Percentiles rank a stretch among this genome's conserved stretches.
Evolutionary conservation across 805 yeast genomes (phyloP).

Genomic region (Pichia thaimueangensis): DNA sequence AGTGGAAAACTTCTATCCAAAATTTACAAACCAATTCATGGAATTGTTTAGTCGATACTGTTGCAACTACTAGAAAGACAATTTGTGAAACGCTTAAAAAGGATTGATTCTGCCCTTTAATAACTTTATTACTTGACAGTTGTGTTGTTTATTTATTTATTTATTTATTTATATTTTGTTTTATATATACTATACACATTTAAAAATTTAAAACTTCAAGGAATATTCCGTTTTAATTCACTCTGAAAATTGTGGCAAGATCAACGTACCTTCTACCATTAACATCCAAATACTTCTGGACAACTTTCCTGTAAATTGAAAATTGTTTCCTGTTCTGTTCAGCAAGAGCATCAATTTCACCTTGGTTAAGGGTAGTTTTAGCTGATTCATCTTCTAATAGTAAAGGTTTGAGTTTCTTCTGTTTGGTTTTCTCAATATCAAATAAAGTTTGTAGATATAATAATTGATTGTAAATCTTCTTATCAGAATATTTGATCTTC

Average conservation of each 20-base stretch:
- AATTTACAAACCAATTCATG: constrained; percentile 7
- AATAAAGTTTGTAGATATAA: constrained; percentile 72
- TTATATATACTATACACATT: no score
- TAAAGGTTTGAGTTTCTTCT: constrained; percentile 47
- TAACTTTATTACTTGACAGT: no score
- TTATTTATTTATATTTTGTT: not conserved
- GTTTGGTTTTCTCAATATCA: constrained; percentile 73
- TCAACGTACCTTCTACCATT: constrained; percentile 89
- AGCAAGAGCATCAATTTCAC: constrained; percentile 64
- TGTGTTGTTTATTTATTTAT: not conserved
- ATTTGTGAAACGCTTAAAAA: not conserved
- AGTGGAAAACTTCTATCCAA: not conserved
- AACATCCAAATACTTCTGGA: constrained; percentile 64
- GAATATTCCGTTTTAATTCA: no score
- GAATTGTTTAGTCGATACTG: constrained; percentile 9
- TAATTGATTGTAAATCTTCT: constrained; percentile 79
- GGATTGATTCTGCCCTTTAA: not conserved
- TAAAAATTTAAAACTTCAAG: no score
- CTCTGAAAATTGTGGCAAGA: constrained; percentile 65
- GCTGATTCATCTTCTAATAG: constrained; percentile 21
- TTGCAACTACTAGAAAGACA: constrained; percentile 10
- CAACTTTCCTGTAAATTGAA: constrained; percentile 47
- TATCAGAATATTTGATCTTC: constrained; percentile 70
- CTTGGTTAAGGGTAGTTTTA: constrained; percentile 30
- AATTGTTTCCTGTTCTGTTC: constrained; percentile 72